Conservation (phyloP, 148 eudicot genomes). For the Persicaria maculosa region DNA sequence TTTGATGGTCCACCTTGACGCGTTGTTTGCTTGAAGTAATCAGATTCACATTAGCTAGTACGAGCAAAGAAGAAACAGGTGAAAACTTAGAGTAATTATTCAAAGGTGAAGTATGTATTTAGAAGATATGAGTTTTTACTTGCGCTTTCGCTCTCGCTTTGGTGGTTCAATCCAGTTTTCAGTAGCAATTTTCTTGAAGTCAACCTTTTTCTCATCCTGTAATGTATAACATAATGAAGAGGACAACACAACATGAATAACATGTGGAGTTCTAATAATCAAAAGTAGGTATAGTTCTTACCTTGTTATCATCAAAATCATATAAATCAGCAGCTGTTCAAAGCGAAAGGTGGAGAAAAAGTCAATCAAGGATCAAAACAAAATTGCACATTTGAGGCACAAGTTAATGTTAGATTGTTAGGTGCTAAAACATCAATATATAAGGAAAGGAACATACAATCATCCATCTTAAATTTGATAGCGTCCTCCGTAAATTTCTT, state of each 20-base stretch:
- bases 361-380: background rate
- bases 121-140: constrained; percentile 31
- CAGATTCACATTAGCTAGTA: constrained; percentile 85
- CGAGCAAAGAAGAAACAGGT: background rate
- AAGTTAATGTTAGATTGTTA: too few species aligned
- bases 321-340: constrained; percentile 86
- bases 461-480: constrained; percentile 96
- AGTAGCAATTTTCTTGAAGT: constrained; percentile 83
- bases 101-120: background rate
- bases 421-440: background rate
- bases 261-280: background rate
- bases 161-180: constrained; percentile 97
- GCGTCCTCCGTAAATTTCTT: constrained; percentile 99
- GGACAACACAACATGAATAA: background rate
- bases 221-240: constrained; percentile 11
- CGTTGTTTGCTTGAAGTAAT: constrained; percentile 97
- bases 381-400: too few species aligned
- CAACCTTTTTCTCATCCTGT: constrained; percentile 81
- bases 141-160: constrained; percentile 94
- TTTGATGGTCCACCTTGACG: constrained; percentile 95
- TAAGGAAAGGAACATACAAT: constrained; percentile 44
- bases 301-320: constrained; percentile 95
- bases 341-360: constrained; percentile 3
- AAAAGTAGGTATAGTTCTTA: constrained; percentile 3
- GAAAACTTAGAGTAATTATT: background rate